Conservation (phyloP, 1,139 yeast genomes). For the Hanseniaspora sp. region DNA sequence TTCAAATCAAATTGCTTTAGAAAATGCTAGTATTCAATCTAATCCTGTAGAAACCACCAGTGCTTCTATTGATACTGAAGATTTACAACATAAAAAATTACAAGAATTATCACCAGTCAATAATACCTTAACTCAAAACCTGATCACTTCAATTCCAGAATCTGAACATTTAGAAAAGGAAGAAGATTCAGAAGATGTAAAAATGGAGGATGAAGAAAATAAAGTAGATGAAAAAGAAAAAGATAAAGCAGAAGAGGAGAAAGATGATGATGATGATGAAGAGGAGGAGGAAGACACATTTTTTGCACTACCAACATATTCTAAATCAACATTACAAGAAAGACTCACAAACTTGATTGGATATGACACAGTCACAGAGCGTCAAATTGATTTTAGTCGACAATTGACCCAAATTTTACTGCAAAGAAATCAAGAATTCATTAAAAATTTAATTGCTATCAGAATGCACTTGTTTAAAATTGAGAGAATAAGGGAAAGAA, state of each 20-base stretch:
- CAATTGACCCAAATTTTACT: slow-evolving; percentile 60
- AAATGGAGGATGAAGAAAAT: background rate
- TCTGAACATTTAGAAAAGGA: too few relatives aligned
- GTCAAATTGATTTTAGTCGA: slow-evolving; percentile 52
- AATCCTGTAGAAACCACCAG: too few relatives aligned
- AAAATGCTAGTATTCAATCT: too few relatives aligned
- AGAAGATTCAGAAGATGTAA: background rate
- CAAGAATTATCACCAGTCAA: too few relatives aligned
- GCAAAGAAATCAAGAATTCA: slow-evolving; percentile 84
- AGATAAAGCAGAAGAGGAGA: background rate
- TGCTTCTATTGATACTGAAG: too few relatives aligned
- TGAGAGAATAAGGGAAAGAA: slow-evolving; percentile 56
- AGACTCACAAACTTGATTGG: slow-evolving; percentile 21
- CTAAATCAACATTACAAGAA: slow-evolving; percentile 22
- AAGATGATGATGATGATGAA: slow-evolving; percentile 18
- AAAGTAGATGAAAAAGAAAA: background rate
- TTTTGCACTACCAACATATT: slow-evolving; percentile 48
- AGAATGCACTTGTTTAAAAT: slow-evolving; percentile 70
- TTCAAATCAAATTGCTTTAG: too few relatives aligned
- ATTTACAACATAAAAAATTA: too few relatives aligned
- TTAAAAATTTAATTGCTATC: slow-evolving; percentile 59
- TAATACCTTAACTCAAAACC: too few relatives aligned
- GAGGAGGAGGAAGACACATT: slow-evolving; percentile 44
- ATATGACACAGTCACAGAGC: slow-evolving; percentile 38
- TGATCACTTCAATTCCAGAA: too few relatives aligned